These are phyloP conservation scores for Debaryomyces subglobosus DNA, from an alignment of 1,139 yeast species.

Conservation along the genomic window DNA sequence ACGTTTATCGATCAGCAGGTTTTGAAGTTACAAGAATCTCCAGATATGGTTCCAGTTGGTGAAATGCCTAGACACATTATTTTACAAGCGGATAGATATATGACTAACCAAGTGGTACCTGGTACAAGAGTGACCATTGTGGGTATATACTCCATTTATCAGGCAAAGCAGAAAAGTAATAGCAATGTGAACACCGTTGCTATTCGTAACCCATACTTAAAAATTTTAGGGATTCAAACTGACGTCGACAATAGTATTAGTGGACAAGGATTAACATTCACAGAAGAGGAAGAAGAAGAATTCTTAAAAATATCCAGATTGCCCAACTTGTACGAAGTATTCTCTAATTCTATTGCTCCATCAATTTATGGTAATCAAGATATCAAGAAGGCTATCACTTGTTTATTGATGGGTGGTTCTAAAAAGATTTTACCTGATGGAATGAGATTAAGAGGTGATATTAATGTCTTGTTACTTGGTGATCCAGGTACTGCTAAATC, in stretches of 20 bases:
- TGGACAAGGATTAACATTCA: constrained; percentile 66
- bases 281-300: constrained; percentile 93
- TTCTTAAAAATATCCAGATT: constrained; percentile 77
- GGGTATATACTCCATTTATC: constrained; percentile 91
- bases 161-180: constrained; percentile 50
- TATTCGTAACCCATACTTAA: constrained; percentile 88
- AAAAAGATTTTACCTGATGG: constrained; percentile 93
- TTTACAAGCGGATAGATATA: constrained; percentile 84
- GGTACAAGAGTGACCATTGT: constrained; percentile 92
- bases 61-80: constrained; percentile 96
- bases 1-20: constrained; percentile 92
- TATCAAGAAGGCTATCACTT: constrained; percentile 90
- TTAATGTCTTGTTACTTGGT: constrained; percentile 88
- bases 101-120: constrained; percentile 90
- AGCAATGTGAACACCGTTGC: constrained; percentile 63
- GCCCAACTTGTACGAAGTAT: constrained; percentile 81
- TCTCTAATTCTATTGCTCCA: constrained; percentile 93
- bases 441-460: constrained; percentile 95
- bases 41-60: constrained; percentile 98
- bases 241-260: constrained; percentile 75
- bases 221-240: constrained; percentile 83
- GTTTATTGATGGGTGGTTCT: constrained; percentile 93
- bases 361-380: constrained; percentile 93
- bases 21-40: constrained; percentile 90
- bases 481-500: constrained; percentile 99